phyloP scores from a whole-genome alignment of 495 filamentous ascomycete species.

The Glarea lozoyensis region DNA sequence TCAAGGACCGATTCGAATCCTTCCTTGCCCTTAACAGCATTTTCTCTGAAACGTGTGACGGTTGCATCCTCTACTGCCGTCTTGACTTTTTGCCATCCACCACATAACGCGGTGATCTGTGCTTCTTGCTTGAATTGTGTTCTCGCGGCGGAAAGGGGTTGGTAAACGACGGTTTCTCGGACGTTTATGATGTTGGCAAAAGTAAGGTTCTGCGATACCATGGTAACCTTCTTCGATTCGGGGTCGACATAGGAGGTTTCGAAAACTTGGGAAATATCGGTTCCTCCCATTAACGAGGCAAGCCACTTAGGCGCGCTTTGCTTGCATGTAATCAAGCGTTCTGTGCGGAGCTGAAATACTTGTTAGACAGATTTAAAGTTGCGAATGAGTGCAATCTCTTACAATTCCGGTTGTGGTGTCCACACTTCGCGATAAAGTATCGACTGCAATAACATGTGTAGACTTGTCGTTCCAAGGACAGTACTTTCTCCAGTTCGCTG shows the following conservation, averaged over 20 bases:
- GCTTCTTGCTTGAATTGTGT: conserved; percentile 84
- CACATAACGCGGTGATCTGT: conserved; percentile 85
- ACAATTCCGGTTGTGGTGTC: conserved; percentile 79
- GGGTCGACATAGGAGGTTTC: conserved; percentile 94
- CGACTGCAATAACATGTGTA: conserved; percentile 87
- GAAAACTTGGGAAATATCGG: conserved; percentile 71
- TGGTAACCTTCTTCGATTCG: conserved; percentile 70
- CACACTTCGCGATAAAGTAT: conserved; percentile 76
- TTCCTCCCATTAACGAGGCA: conserved; percentile 62
- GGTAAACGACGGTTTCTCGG: conserved; percentile 82
- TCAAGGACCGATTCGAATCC: conserved; percentile 91
- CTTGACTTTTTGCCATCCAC: conserved; percentile 92
- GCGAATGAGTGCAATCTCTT: conserved; percentile 24
- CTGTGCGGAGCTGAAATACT: conserved; percentile 68
- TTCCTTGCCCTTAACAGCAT: conserved; percentile 78
- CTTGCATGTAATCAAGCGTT: conserved; percentile 91
- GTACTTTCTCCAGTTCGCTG: conserved; percentile 98
- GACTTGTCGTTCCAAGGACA: conserved; percentile 96
- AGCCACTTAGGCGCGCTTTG: conserved; percentile 88
- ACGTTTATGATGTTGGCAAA: conserved; percentile 80
- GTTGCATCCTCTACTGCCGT: conserved; percentile 88
- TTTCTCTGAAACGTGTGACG: conserved; percentile 81
- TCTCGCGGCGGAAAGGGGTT: conserved; percentile 50
- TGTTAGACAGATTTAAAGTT: not conserved
- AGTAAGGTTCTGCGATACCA: conserved; percentile 88